Evolutionary conservation across 1,284 basidiomycete species (phyloP), one percentile per base, ranked within the genome.

Genomic region (Microbotryum violaceum): DNA sequence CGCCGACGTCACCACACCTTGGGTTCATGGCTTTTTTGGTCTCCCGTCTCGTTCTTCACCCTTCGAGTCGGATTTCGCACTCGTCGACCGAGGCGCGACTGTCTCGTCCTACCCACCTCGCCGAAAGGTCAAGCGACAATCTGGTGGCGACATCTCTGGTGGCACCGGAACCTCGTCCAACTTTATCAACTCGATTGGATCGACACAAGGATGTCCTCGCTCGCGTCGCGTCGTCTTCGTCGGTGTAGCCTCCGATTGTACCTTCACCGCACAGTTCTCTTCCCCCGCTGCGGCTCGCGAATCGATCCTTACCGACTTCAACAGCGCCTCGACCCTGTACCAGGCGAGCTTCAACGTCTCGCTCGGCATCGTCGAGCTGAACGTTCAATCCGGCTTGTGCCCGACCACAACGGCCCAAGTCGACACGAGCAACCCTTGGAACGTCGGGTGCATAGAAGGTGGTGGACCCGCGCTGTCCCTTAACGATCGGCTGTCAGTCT

Each of bases 231-330:
- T 91, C 60, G 84, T 91, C 25, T 89, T 85, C 71, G 84, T 89
- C 81, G 91, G 91, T 25, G 86, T 92, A 49, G 91, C 91, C 0
- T 85, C 90, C 3, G 91, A 96, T 74, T 94, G 90, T 75, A 83
- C 82, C 66, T 93, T 92, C 64, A 72, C 72, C 4, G 49, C 51
- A 20, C 47, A 79, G 51, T 87, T 88, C 70, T 83, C 82, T 33
- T 81, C 81, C 2, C 75, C 79, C 65, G 78, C 82, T 44, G 84
- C 83, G 62, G 88, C 89, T 1, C 84, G 86, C 16, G 79, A 77
- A 42, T 84, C 87, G 70, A 89, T 92, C 58, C 76, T 93, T 61
- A 88, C 79, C 63, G 82, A 86, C 71, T 88, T 77, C 63, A 89
- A 89, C 74, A 82, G 82, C 27, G 87, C 88, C 53, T 88, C 85